A percentile compares a stretch with the other conserved stretches of the same genome.
phyloP scores from a whole-genome alignment of 495 filamentous ascomycete genomes.

The Daldinia caldariorum region DNA sequence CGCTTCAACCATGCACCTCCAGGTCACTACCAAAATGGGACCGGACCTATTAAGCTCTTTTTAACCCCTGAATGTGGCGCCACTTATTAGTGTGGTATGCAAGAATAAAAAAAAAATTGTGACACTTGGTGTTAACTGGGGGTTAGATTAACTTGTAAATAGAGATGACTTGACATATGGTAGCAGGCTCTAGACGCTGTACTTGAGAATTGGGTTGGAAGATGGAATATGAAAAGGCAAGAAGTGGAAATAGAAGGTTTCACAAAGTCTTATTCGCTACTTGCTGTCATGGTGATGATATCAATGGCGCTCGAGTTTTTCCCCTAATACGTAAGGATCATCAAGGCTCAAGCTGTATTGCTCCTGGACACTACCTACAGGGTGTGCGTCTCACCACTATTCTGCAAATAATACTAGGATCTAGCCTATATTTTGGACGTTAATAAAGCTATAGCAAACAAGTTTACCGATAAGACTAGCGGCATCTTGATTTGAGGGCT shows the following conservation, averaged over 20 bases:
- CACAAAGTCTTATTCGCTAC: slow-evolving; percentile 9
- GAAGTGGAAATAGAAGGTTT: slow-evolving; percentile 12
- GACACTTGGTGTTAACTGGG: slow-evolving; percentile 20
- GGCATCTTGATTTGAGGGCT: neutral
- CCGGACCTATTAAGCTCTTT: slow-evolving; percentile 36
- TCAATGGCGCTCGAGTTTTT: slow-evolving; percentile 38
- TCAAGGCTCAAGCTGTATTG: slow-evolving; percentile 32
- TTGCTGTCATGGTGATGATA: slow-evolving; percentile 38
- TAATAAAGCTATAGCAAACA: neutral
- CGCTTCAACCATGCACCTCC: slow-evolving; percentile 35
- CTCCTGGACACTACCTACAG: slow-evolving; percentile 35
- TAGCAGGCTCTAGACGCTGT: neutral
- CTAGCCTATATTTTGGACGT: neutral
- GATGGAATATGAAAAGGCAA: slow-evolving; percentile 10
- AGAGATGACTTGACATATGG: slow-evolving; percentile 8
- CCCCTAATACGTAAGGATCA: slow-evolving; percentile 36
- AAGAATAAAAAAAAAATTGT: slow-evolving; percentile 16
- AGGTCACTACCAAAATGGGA: slow-evolving; percentile 29
- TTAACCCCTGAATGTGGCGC: slow-evolving; percentile 42
- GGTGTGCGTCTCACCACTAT: slow-evolving; percentile 30
- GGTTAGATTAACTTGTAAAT: slow-evolving; percentile 13
- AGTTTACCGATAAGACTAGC: neutral
- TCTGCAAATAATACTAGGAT: slow-evolving; percentile 34
- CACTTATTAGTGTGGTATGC: slow-evolving; percentile 21
- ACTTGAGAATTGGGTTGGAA: slow-evolving; percentile 1